phyloP scores from a whole-genome alignment of 257 asterid species.

The Parsonsia alboflavescens region DNA sequence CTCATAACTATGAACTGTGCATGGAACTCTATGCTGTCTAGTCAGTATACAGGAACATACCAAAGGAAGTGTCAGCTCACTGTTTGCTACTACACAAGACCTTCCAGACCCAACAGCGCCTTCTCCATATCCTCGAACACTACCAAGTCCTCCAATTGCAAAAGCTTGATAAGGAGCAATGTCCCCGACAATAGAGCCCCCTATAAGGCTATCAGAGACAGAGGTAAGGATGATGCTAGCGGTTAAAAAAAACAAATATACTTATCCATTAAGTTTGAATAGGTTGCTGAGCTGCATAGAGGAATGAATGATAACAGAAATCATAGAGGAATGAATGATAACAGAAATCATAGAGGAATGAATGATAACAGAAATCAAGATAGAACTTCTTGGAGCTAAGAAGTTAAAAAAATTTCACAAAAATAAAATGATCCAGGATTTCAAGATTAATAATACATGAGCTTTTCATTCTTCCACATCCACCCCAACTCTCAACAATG shows the following conservation, averaged over 20 bases:
- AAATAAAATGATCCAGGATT: not conserved
- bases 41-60: constrained; percentile 35
- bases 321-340: not conserved
- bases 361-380: not conserved
- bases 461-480: not conserved
- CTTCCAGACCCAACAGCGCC: constrained; percentile 95
- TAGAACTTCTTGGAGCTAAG: constrained; percentile 1
- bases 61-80: constrained; percentile 79
- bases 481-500: not conserved
- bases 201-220: constrained; percentile 60
- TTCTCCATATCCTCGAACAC: constrained; percentile 93
- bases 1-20: not conserved
- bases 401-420: not conserved
- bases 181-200: constrained; percentile 93
- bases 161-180: constrained; percentile 99
- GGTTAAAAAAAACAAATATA: constrained; percentile 2
- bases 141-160: constrained; percentile 85
- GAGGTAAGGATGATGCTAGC: constrained; percentile 3
- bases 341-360: not conserved
- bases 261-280: too few relatives aligned
- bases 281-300: not conserved
- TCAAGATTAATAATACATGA: not conserved
- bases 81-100: constrained; percentile 81
- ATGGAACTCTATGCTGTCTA: not conserved
- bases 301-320: not conserved